phyloP scores from a whole-genome alignment of 352 stramenopile species.

The Phytophthora citrophthora region DNA sequence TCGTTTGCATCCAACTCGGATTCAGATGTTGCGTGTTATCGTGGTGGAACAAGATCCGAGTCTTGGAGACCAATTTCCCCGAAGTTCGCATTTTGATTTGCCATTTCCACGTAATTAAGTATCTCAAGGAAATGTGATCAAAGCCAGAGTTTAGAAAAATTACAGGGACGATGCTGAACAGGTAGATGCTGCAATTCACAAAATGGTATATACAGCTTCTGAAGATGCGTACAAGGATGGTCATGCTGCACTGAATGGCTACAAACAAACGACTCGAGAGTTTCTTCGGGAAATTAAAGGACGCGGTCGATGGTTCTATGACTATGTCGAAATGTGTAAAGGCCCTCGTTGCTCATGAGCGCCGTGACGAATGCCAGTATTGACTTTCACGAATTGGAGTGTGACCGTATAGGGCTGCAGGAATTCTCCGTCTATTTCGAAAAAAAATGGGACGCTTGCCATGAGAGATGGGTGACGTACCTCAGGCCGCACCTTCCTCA shows the following conservation, averaged over 20 bases:
- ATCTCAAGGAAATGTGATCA: constrained; percentile 4
- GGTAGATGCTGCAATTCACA: too few relatives aligned
- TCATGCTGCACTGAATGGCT: neutral
- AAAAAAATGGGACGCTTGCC: too few relatives aligned
- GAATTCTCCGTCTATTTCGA: too few relatives aligned
- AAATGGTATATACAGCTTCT: constrained; percentile 8
- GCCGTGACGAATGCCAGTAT: constrained; percentile 17
- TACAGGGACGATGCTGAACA: neutral
- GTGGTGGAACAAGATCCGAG: constrained; percentile 6
- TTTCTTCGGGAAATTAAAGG: constrained; percentile 29
- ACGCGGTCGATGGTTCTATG: neutral
- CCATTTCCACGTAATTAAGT: constrained; percentile 34
- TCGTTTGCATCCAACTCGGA: neutral
- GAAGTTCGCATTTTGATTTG: constrained; percentile 13
- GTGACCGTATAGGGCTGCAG: neutral
- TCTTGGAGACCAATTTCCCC: constrained; percentile 5
- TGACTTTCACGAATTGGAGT: neutral
- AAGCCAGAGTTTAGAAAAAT: constrained; percentile 24
- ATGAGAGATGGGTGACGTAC: too few relatives aligned
- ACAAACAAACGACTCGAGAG: too few relatives aligned
- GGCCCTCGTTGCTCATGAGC: neutral
- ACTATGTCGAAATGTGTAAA: constrained; percentile 11
- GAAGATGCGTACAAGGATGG: constrained; percentile 6
- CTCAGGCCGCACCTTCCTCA: too few relatives aligned
- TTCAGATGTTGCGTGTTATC: neutral